A percentile compares a stretch with the other conserved stretches of the same genome.
These are phyloP conservation scores for Umbellularia californica DNA, from an alignment of 164 flowering plant species.

Conservation along the genomic window DNA sequence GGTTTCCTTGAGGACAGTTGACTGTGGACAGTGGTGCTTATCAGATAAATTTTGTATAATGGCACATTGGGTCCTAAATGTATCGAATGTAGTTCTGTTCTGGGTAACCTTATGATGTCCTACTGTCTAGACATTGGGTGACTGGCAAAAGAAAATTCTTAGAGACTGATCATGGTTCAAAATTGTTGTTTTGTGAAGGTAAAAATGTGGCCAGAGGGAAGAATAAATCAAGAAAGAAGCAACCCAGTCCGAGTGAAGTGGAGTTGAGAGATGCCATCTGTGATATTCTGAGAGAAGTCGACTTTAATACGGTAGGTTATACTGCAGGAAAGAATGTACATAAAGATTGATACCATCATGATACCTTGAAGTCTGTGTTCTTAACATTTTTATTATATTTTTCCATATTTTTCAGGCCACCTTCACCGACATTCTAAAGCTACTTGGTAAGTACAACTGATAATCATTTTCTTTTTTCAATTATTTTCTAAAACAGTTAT, in stretches of 20 bases:
- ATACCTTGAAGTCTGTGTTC: not conserved
- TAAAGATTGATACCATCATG: not conserved
- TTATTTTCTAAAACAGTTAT: too few species aligned
- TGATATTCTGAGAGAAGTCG: constrained; percentile 85
- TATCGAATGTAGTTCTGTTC: too few species aligned
- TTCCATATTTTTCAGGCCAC: constrained; percentile 49
- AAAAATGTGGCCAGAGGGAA: constrained; percentile 46
- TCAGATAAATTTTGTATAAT: too few species aligned
- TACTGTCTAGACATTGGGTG: not conserved
- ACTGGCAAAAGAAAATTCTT: not conserved
- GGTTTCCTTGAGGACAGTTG: too few species aligned
- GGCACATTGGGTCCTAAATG: too few species aligned
- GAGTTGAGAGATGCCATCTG: constrained; percentile 60
- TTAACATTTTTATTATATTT: too few species aligned
- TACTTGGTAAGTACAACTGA: constrained; percentile 34
- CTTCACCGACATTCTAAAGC: constrained; percentile 26
- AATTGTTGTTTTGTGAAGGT: constrained; percentile 13
- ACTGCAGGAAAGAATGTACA: not conserved
- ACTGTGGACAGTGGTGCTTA: too few species aligned
- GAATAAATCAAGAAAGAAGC: constrained; percentile 43
- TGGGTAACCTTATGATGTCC: too few species aligned
- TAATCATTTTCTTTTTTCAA: not conserved
- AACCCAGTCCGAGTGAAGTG: constrained; percentile 49
- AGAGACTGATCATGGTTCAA: not conserved
- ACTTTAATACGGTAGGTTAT: constrained; percentile 76